Evolutionary conservation across 306 rosid genomes (phyloP).

Genomic region (Malus sylvestris): DNA sequence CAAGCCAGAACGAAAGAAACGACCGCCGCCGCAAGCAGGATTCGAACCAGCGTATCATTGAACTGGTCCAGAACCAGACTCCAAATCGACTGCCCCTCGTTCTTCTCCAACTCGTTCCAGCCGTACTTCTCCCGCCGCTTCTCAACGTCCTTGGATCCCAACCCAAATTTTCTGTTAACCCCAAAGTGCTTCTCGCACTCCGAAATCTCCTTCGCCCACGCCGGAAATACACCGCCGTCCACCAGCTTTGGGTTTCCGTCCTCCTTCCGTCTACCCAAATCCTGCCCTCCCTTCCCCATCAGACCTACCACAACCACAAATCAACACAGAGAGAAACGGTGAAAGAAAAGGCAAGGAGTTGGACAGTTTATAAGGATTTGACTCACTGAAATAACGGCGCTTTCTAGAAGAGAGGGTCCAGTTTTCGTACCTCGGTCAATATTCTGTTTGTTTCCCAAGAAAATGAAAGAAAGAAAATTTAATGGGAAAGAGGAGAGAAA

Average conservation of each 20-base stretch:
- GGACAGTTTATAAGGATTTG: background rate
- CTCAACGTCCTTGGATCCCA: slow-evolving; percentile 43
- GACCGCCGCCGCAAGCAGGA: slow-evolving; percentile 78
- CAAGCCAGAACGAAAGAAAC: slow-evolving; percentile 79
- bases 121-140: slow-evolving; percentile 51
- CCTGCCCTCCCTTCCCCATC: slow-evolving; percentile 58
- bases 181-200: slow-evolving; percentile 63
- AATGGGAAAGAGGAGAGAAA: background rate
- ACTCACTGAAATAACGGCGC: background rate
- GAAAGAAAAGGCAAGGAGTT: background rate
- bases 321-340: background rate
- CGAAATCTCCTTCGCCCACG: slow-evolving; percentile 60
- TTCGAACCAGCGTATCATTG: slow-evolving; percentile 78
- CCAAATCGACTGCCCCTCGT: slow-evolving; percentile 72
- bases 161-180: slow-evolving; percentile 41
- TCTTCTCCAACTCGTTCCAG: slow-evolving; percentile 73
- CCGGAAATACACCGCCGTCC: slow-evolving; percentile 35
- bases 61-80: slow-evolving; percentile 67
- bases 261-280: slow-evolving; percentile 38
- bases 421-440: background rate
- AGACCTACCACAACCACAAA: slow-evolving; percentile 11
- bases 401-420: background rate
- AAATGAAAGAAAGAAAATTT: background rate
- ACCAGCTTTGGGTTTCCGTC: slow-evolving; percentile 11
- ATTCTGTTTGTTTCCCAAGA: slow-evolving; percentile 17